Percentiles rank a stretch among this genome's conserved stretches.
Evolutionary conservation across 805 yeast species (phyloP).

Genomic region (Priceomyces medius): DNA sequence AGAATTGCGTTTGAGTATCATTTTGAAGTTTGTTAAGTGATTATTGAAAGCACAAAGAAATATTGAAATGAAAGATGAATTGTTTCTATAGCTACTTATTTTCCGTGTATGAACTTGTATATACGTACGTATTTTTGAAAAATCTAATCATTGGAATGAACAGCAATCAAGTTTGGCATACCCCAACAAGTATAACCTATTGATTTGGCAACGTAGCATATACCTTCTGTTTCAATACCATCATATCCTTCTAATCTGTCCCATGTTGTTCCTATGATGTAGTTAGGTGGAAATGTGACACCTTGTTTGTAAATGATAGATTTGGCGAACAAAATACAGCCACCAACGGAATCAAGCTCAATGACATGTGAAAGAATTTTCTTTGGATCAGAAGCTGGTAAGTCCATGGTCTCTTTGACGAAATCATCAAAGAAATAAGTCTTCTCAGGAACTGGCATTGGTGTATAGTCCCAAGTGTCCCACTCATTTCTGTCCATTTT

Average conservation of each 20-base stretch:
- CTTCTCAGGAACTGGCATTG: constrained; percentile 25
- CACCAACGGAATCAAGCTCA: constrained; percentile 50
- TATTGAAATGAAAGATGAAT: too few species aligned
- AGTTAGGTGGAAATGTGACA: constrained; percentile 44
- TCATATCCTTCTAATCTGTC: constrained; percentile 48
- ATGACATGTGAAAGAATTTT: constrained; percentile 14
- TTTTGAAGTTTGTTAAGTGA: too few species aligned
- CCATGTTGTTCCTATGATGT: constrained; percentile 49
- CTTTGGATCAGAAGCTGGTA: constrained; percentile 8
- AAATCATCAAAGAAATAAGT: constrained; percentile 30
- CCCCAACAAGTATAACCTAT: constrained; percentile 51
- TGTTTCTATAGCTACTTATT: too few species aligned
- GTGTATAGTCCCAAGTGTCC: constrained; percentile 33
- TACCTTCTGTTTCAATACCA: constrained; percentile 55
- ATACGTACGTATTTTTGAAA: not conserved
- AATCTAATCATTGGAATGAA: constrained; percentile 23
- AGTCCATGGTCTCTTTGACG: constrained; percentile 10
- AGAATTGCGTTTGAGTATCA: too few species aligned
- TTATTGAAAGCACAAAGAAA: too few species aligned
- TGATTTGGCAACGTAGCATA: constrained; percentile 46
- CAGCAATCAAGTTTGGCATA: constrained; percentile 46
- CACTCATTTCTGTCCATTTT: constrained; percentile 28
- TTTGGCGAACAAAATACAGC: constrained; percentile 47
- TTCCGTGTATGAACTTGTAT: not conserved
- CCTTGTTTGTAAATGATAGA: constrained; percentile 47